Evolutionary conservation across 1,284 basidiomycete genomes (phyloP).

Genomic region (Moesziomyces parantarcticus): DNA sequence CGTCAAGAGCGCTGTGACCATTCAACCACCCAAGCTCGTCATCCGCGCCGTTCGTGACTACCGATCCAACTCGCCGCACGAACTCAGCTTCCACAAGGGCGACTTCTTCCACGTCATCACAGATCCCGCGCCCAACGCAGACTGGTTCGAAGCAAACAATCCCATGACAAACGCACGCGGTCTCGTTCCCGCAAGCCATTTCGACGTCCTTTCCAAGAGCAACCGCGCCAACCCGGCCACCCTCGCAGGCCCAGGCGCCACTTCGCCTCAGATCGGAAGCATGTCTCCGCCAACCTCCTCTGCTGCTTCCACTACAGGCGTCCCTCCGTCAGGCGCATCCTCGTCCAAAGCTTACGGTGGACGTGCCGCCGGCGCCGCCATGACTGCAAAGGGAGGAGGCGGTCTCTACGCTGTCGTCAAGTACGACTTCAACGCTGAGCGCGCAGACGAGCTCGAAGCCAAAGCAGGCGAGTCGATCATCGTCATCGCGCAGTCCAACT

Average conservation of each 20-base stretch:
- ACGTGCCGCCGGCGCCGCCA: constrained; percentile 42
- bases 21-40: constrained; percentile 87
- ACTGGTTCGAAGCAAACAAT: constrained; percentile 72
- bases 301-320: constrained; percentile 1
- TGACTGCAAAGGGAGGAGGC: constrained; percentile 61
- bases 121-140: constrained; percentile 71
- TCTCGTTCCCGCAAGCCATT: constrained; percentile 87
- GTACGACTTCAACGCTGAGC: constrained; percentile 93
- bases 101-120: constrained; percentile 97
- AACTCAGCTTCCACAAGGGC: constrained; percentile 90
- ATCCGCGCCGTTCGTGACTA: constrained; percentile 84
- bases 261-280: constrained; percentile 36
- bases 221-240: constrained; percentile 35
- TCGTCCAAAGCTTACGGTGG: constrained; percentile 36
- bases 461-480: constrained; percentile 93
- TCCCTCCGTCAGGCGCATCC: constrained; percentile 5
- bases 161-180: constrained; percentile 91
- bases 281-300: constrained; percentile 24
- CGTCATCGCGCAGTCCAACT: constrained; percentile 65
- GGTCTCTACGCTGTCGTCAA: constrained; percentile 86
- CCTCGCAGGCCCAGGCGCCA: constrained; percentile 34
- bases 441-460: constrained; percentile 94
- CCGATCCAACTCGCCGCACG: constrained; percentile 80
- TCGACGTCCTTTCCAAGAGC: constrained; percentile 71
- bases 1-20: constrained; percentile 52